Evolutionary conservation across 2,329 filamentous ascomycete genomes (phyloP), one percentile per base, ranked within the genome.

Genomic region (Lecanoromycetidae sp.): DNA sequence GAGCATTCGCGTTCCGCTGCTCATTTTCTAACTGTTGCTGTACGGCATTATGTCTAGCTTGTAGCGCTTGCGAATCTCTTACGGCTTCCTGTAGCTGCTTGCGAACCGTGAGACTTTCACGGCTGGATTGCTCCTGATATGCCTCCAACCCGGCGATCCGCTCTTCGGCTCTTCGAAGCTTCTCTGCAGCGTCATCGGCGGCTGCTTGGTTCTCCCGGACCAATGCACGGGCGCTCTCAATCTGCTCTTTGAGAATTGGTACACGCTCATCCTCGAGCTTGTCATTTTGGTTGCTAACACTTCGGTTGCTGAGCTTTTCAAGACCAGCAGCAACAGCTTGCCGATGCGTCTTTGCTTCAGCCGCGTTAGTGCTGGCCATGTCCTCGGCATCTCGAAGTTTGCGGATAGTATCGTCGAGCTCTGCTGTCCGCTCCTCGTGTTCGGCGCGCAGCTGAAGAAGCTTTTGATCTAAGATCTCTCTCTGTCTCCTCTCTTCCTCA

Each of bases 81-180:
- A 94, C 72, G 4, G 85, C 80, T 22, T 79, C 75, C 62, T 96
- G 91, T 44, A 98, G 75, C 60, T 96, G 90, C 60, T 91, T 82
- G 46, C 91, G 80, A 55, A 96, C 87, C 29, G 81, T 79, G 46
- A 98, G 79, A 40, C 87, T 87, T 64, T 98, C 93, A 36, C 91
- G 79, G 64, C 88, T 96, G 3, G 88, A 84, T 65, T 98, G 91
- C 61, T 98, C 91, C 66, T 98, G 91, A 63, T 96, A 96, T 23
- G 87, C 86, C 63, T 98, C 91, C 3, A 98, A 75, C 5, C 91
- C 91, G 4, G 91, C 93, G 62, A 98, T 96, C 34, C 91, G 81
- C 68, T 96, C 93, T 66, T 98, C 93, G 3, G 91, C 91, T 49
- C 83, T 83, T 44, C 91, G 83, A 44, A 98, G 72, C 61, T 88